A percentile compares a stretch with the other conserved stretches of the same genome.
Evolutionary conservation across 1,284 basidiomycete genomes (phyloP).

Genomic region (Pyrrhoderma lamaoense): DNA sequence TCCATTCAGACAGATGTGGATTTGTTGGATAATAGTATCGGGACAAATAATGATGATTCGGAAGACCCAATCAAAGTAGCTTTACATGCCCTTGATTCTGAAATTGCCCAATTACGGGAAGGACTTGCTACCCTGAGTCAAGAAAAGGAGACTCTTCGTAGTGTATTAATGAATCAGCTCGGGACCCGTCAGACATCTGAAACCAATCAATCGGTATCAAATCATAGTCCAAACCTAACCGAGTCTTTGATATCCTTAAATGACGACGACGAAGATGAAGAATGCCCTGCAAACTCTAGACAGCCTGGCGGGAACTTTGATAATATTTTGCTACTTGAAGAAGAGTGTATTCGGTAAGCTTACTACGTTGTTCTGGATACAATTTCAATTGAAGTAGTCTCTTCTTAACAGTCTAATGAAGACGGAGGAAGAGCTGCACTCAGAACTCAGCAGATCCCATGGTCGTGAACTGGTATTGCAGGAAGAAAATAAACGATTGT

Average conservation of each 20-base stretch:
- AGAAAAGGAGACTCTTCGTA: slow-evolving; percentile 13
- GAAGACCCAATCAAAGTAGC: neutral
- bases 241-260: neutral
- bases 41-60: neutral
- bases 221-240: neutral
- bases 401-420: slow-evolving; percentile 6
- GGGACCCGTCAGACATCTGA: neutral
- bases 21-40: neutral
- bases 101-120: slow-evolving; percentile 8
- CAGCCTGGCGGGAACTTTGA: neutral
- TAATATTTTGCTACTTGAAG: slow-evolving; percentile 12
- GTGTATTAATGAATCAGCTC: slow-evolving; percentile 4
- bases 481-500: slow-evolving; percentile 6
- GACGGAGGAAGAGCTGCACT: slow-evolving; percentile 5
- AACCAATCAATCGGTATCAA: neutral
- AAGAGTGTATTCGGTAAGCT: slow-evolving; percentile 16
- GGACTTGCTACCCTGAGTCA: neutral
- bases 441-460: neutral
- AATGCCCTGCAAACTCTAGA: too few species aligned
- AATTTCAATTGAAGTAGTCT: neutral
- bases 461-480: neutral
- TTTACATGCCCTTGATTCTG: slow-evolving; percentile 2
- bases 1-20: slow-evolving; percentile 4
- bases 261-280: neutral
- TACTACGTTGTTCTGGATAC: neutral